phyloP scores from a whole-genome alignment of 164 flowering plant species.

The Kalanchoe fedtschenkoi region DNA sequence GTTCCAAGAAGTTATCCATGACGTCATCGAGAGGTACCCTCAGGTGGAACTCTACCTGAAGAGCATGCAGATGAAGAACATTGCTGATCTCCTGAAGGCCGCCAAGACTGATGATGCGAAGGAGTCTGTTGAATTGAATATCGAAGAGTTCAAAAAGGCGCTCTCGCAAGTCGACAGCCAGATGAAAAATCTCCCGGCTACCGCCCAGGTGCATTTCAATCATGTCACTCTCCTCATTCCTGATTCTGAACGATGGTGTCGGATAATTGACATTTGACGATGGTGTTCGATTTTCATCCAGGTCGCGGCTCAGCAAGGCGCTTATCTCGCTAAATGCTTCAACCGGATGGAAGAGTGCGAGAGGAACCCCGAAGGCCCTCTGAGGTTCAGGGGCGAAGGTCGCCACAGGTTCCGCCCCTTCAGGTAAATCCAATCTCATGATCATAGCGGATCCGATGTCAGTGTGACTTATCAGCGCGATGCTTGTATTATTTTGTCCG shows the following conservation, averaged over 20 bases:
- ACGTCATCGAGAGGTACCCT: conserved; percentile 74
- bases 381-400: conserved; percentile 59
- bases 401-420: conserved; percentile 78
- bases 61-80: conserved; percentile 41
- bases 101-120: conserved; percentile 38
- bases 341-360: conserved; percentile 69
- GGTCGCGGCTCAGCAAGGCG: conserved; percentile 90
- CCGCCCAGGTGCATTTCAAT: conserved; percentile 63
- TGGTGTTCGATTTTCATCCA: too few species aligned
- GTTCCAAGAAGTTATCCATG: conserved; percentile 56
- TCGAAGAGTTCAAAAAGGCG: conserved; percentile 63
- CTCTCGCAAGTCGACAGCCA: conserved; percentile 75
- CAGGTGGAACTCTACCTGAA: conserved; percentile 75
- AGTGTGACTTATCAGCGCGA: not conserved
- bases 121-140: conserved; percentile 50
- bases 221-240: not conserved
- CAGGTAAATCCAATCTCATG: conserved; percentile 24
- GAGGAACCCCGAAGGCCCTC: conserved; percentile 72
- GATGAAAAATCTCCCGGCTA: conserved; percentile 88
- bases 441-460: not conserved
- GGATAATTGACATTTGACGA: too few species aligned
- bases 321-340: conserved; percentile 70
- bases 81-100: conserved; percentile 49
- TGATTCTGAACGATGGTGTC: not conserved
- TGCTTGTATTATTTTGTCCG: not conserved